These are phyloP conservation scores for Seiridium unicorne DNA, from an alignment of 2,329 filamentous ascomycete species.

Conservation along the genomic window DNA sequence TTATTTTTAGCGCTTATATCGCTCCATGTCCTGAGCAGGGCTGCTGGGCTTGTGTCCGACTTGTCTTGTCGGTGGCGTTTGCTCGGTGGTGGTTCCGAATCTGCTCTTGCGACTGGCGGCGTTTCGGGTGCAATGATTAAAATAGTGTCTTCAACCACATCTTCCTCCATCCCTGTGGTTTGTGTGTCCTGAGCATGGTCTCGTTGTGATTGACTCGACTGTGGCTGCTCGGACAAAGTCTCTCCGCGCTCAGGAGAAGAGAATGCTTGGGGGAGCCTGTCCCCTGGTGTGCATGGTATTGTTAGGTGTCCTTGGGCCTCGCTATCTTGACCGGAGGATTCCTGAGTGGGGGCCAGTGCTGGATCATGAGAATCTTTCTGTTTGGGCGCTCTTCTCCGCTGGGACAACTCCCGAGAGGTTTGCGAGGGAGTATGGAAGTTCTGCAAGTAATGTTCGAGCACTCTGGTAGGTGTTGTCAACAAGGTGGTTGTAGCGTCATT, in stretches of 20 bases:
- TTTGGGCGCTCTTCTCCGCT: neutral
- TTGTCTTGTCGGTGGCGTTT: slow-evolving; percentile 21
- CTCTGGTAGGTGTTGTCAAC: slow-evolving; percentile 47
- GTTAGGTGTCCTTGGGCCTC: neutral
- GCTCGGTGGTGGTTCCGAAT: slow-evolving; percentile 30
- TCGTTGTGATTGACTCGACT: too few relatives aligned
- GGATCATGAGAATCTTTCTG: neutral
- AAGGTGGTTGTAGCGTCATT: slow-evolving; percentile 27
- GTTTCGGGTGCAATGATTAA: slow-evolving; percentile 16
- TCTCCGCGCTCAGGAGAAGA: neutral
- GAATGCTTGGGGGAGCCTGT: neutral
- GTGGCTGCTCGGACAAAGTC: neutral
- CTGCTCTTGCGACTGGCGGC: slow-evolving; percentile 17
- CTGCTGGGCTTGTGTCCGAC: slow-evolving; percentile 14
- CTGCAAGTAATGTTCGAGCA: slow-evolving; percentile 49
- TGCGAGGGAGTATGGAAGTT: slow-evolving; percentile 26
- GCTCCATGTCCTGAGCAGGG: slow-evolving; percentile 30
- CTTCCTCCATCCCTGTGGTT: slow-evolving; percentile 12
- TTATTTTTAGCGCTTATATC: slow-evolving; percentile 25
- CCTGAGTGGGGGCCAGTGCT: neutral
- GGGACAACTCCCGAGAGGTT: neutral
- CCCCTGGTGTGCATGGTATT: slow-evolving; percentile 10
- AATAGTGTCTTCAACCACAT: slow-evolving; percentile 22
- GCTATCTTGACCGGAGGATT: neutral
- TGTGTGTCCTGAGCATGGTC: neutral